Evolutionary conservation across 2,329 filamentous ascomycete species (phyloP), one percentile per base, ranked within the genome.

Genomic region (Thelonectria discophora): DNA sequence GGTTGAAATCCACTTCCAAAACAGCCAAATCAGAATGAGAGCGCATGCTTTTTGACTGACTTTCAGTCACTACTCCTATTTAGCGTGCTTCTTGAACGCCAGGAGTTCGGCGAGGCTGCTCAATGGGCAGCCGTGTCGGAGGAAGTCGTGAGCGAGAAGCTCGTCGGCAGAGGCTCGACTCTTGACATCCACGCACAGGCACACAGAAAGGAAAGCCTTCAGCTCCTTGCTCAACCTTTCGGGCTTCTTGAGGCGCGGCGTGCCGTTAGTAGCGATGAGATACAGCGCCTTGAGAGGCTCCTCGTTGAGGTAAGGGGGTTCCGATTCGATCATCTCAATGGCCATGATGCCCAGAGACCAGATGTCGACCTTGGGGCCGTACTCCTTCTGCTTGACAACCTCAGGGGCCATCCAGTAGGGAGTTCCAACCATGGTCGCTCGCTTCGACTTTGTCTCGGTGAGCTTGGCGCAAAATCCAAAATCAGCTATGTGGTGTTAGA

Each of bases 341-440:
- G 95, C 94, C 95, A 98, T 99, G 80, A 99, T 99, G 74, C 95
- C 95, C 64, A 99, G 83, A 30, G 94, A 97, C 95, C 95, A 99
- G 75, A 98, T 97, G 75, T 99, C 95, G 65, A 98, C 95, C 84
- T 98, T 98, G 74, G 92, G 91, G 40, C 94, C 95, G 74, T 99
- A 99, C 78, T 97, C 94, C 82, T 98, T 98, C 78, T 98, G 95
- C 82, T 98, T 98, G 76, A 99, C 95, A 46, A 99, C 95, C 79
- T 99, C 95, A 39, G 95, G 95, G 9, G 95, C 95, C 95, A 99
- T 99, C 95, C 95, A 99, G 84, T 98, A 99, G 15, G 95, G 95
- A 34, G 95, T 99, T 67, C 95, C 95, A 57, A 99, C 95, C 95
- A 99, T 98, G 60, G 95, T 99, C 45, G 94, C 94, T 77, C 95